Evolutionary conservation across 768 basidiomycete species (phyloP).

Genomic region (Tulasnella sp.): DNA sequence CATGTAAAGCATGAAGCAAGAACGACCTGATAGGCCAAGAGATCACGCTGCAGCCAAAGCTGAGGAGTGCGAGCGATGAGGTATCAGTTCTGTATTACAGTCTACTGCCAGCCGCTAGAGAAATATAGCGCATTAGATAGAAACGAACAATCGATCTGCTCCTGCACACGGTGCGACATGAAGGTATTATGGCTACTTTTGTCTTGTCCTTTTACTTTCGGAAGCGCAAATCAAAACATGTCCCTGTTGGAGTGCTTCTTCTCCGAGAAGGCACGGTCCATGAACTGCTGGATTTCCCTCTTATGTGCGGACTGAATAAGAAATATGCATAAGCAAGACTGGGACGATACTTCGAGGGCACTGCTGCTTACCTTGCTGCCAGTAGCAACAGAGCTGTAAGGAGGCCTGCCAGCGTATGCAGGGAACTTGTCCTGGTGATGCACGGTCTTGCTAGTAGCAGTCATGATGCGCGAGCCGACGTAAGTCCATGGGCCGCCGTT

Average conservation of each 20-base stretch:
- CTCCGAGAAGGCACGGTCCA: slow-evolving; percentile 29
- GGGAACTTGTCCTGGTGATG: slow-evolving; percentile 89
- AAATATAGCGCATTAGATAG: no score
- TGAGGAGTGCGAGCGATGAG: no score
- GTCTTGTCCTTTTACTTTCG: not conserved
- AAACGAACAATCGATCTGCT: no score
- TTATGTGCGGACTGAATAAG: slow-evolving; percentile 61
- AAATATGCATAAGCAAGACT: not conserved
- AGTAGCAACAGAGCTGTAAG: slow-evolving; percentile 84
- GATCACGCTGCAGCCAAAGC: no score
- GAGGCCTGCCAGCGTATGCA: slow-evolving; percentile 82
- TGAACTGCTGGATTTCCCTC: slow-evolving; percentile 75
- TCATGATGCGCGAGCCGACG: slow-evolving; percentile 84
- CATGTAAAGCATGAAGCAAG: no score
- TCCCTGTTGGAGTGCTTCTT: slow-evolving; percentile 14
- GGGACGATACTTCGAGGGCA: not conserved
- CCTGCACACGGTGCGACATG: no score
- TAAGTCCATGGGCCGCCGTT: slow-evolving; percentile 99
- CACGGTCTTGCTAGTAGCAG: slow-evolving; percentile 81
- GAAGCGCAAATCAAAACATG: not conserved
- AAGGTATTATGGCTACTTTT: no score
- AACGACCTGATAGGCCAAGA: no score
- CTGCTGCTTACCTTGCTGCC: slow-evolving; percentile 62
- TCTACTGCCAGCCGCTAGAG: no score
- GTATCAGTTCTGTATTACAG: no score